phyloP scores from a whole-genome alignment of 148 eudicot genomes.

The Salicornia ramosissima region DNA sequence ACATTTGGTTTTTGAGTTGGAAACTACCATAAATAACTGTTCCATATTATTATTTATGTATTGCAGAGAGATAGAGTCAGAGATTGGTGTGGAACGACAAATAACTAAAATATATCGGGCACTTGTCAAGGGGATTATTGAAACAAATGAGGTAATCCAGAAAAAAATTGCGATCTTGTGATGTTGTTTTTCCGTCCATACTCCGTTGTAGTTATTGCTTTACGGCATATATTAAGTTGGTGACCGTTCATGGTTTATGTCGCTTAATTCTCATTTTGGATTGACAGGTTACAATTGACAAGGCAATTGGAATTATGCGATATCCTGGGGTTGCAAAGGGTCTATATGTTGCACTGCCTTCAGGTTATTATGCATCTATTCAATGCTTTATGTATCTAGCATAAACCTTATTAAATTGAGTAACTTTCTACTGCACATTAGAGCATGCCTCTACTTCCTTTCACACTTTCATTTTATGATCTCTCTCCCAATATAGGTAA shows the following conservation, averaged over 20 bases:
- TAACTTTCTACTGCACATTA: too few species aligned
- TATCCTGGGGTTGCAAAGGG: conserved; percentile 95
- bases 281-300: conserved; percentile 58
- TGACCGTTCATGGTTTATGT: neutral
- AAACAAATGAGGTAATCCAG: conserved; percentile 56
- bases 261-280: neutral
- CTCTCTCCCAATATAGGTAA: too few species aligned
- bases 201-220: neutral
- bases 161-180: too few species aligned
- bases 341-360: conserved; percentile 78
- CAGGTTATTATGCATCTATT: conserved; percentile 44
- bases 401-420: too few species aligned
- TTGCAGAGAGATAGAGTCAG: conserved; percentile 33
- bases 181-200: neutral
- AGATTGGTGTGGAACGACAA: conserved; percentile 33
- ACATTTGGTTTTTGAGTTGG: neutral
- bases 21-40: neutral
- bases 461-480: too few species aligned
- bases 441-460: too few species aligned
- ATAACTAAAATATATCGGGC: conserved; percentile 80
- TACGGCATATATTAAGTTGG: neutral
- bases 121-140: conserved; percentile 58
- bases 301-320: conserved; percentile 72
- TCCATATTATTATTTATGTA: neutral
- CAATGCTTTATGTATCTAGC: neutral